Percentiles rank a stretch among this genome's conserved stretches.
phyloP scores from a whole-genome alignment of 2,329 filamentous ascomycete genomes.

The Byssothecium circinans region DNA sequence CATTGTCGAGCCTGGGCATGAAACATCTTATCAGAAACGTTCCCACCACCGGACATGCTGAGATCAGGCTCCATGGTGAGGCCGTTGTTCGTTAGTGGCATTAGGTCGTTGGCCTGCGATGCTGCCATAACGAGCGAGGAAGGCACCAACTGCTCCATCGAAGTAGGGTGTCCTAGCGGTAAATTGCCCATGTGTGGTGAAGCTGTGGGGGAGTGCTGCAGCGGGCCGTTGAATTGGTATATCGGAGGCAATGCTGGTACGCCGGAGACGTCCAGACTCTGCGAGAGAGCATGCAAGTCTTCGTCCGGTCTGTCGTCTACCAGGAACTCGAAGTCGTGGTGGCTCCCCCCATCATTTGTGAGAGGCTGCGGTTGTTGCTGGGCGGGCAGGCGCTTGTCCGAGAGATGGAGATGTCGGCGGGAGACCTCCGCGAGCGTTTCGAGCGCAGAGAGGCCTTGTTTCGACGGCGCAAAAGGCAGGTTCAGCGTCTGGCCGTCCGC shows the following conservation, averaged over 20 bases:
- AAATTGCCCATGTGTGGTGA: constrained; percentile 40
- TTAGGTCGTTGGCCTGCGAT: constrained; percentile 44
- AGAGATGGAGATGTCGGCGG: constrained; percentile 66
- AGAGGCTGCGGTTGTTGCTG: constrained; percentile 24
- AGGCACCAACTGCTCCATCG: constrained; percentile 40
- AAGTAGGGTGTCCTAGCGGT: constrained; percentile 28
- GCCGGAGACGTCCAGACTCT: constrained; percentile 36
- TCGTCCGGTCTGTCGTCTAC: constrained; percentile 42
- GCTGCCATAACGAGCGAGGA: constrained; percentile 45
- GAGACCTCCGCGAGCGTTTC: constrained; percentile 89
- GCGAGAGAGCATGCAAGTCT: constrained; percentile 26
- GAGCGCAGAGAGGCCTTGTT: constrained; percentile 74
- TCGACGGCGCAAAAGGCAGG: constrained; percentile 49
- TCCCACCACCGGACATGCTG: constrained; percentile 26
- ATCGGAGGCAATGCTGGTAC: constrained; percentile 41
- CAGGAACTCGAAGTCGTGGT: constrained; percentile 42
- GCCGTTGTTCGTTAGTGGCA: constrained; percentile 35
- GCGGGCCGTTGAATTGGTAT: constrained; percentile 42
- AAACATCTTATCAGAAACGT: constrained; percentile 41
- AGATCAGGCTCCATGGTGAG: constrained; percentile 42
- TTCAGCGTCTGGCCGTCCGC: constrained; percentile 37
- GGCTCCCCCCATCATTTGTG: constrained; percentile 10
- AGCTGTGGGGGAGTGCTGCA: constrained; percentile 40
- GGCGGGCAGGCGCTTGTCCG: constrained; percentile 46
- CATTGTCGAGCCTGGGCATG: constrained; percentile 36